A percentile compares a stretch with the other conserved stretches of the same genome.
Evolutionary conservation across 257 asterid species (phyloP).

Genomic region (Solanum tacnaense): DNA sequence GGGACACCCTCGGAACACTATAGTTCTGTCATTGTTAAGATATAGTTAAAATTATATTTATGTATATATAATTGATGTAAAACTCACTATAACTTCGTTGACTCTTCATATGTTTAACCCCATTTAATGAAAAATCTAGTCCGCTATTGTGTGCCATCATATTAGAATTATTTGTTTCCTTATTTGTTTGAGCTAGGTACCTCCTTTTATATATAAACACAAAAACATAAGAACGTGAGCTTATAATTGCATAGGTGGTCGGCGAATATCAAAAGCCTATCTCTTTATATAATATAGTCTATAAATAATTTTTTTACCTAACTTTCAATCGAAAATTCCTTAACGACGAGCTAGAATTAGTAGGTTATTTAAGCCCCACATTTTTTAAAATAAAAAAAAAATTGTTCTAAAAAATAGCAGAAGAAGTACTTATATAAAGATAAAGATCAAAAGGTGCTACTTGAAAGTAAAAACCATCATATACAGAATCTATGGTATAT

Average conservation of each 20-base stretch:
- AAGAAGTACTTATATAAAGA: neutral
- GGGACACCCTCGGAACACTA: no score
- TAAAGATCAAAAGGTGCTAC: neutral
- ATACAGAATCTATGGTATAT: neutral
- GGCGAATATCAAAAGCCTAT: neutral
- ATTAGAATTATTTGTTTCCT: neutral
- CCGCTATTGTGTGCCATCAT: neutral
- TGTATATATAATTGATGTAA: neutral
- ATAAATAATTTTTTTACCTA: neutral
- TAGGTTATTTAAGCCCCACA: neutral
- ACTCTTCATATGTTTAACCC: neutral
- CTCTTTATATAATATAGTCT: neutral
- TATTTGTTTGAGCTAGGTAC: neutral
- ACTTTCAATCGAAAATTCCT: neutral
- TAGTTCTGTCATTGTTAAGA: no score
- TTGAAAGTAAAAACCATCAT: neutral
- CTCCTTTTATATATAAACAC: neutral
- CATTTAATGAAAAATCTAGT: neutral
- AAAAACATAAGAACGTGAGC: neutral
- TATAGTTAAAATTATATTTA: neutral
- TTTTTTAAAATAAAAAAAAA: neutral
- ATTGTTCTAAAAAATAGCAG: neutral
- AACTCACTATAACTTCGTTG: fast-evolving
- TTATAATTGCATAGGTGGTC: neutral
- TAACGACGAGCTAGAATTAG: neutral